Percentiles rank a stretch among this genome's conserved stretches.
These are phyloP conservation scores for Canna indica DNA, from an alignment of 176 grass and related monocot species.

Conservation along the genomic window DNA sequence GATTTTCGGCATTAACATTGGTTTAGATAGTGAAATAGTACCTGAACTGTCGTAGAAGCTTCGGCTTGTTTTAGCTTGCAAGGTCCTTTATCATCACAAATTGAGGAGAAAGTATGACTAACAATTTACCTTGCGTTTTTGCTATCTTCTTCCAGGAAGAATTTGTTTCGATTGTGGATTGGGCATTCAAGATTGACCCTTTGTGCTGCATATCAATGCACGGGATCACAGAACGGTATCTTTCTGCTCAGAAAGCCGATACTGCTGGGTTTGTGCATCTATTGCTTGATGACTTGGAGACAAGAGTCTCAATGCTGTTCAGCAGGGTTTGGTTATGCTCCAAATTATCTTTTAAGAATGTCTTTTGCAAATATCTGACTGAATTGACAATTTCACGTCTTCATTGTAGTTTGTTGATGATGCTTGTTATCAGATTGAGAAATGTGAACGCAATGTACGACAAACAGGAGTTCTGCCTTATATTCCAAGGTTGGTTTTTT, in stretches of 20 bases:
- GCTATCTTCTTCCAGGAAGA: constrained; percentile 59
- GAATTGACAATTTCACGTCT: constrained; percentile 18
- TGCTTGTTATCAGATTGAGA: constrained; percentile 88
- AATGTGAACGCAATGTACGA: constrained; percentile 57
- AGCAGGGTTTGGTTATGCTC: constrained; percentile 48
- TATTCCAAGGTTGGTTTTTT: constrained; percentile 51
- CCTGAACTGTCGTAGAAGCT: not conserved
- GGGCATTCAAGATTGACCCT: constrained; percentile 80
- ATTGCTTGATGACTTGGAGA: constrained; percentile 76
- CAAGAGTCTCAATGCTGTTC: constrained; percentile 62
- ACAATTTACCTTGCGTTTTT: constrained; percentile 11
- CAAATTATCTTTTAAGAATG: constrained; percentile 1
- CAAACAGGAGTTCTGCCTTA: constrained; percentile 74
- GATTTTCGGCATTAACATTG: too few relatives aligned
- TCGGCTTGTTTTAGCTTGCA: not conserved
- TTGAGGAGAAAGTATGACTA: not conserved
- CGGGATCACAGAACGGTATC: constrained; percentile 81
- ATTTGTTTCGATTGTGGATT: constrained; percentile 66
- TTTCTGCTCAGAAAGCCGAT: constrained; percentile 79
- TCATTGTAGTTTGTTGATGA: constrained; percentile 72
- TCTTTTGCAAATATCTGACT: constrained; percentile 5
- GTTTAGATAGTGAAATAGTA: too few relatives aligned
- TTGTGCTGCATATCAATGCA: constrained; percentile 91
- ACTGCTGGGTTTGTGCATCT: constrained; percentile 73
- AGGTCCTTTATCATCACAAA: not conserved